A percentile compares a stretch with the other conserved stretches of the same genome.
phyloP scores from a whole-genome alignment of 805 yeast genomes.

The Metschnikowia sp. region DNA sequence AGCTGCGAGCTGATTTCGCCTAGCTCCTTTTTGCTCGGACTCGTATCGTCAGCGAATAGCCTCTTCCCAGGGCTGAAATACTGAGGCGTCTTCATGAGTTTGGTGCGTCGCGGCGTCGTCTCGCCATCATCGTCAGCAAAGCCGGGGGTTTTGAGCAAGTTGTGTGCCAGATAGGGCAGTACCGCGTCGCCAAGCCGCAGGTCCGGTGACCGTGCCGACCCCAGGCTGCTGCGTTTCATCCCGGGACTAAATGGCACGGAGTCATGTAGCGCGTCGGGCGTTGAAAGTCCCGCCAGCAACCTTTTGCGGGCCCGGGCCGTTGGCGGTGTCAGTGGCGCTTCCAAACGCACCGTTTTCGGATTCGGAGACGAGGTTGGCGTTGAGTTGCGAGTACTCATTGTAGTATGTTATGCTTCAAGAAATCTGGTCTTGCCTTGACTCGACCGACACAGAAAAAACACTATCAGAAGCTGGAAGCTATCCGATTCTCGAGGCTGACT shows the following conservation, averaged over 20 bases:
- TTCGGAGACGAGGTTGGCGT: conserved; percentile 38
- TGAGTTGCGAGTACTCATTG: conserved; percentile 4
- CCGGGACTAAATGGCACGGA: conserved; percentile 38
- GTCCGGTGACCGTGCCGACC: conserved; percentile 34
- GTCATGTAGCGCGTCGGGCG: conserved; percentile 35
- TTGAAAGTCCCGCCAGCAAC: conserved; percentile 29
- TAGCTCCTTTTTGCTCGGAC: conserved; percentile 30
- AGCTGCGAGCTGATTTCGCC: conserved; percentile 38
- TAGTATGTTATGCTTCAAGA: too few relatives aligned
- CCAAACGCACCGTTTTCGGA: conserved; percentile 19
- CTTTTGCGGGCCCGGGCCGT: conserved; percentile 20
- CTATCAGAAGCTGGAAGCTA: too few relatives aligned
- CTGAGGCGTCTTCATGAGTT: conserved; percentile 38
- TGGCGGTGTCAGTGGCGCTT: conserved; percentile 31
- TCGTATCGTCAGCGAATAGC: conserved; percentile 30
- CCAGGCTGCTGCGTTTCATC: conserved; percentile 33
- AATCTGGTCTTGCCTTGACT: too few relatives aligned
- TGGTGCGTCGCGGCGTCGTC: conserved; percentile 18
- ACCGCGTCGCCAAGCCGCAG: conserved; percentile 24
- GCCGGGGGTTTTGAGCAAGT: conserved; percentile 32
- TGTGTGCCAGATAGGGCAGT: conserved; percentile 27
- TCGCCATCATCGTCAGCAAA: conserved; percentile 29
- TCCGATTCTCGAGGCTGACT: too few relatives aligned
- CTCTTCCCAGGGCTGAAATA: conserved; percentile 39
- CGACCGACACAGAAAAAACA: too few relatives aligned